Conservation (phyloP, 2,329 filamentous ascomycete genomes). For the Herpotrichia juniperi region DNA sequence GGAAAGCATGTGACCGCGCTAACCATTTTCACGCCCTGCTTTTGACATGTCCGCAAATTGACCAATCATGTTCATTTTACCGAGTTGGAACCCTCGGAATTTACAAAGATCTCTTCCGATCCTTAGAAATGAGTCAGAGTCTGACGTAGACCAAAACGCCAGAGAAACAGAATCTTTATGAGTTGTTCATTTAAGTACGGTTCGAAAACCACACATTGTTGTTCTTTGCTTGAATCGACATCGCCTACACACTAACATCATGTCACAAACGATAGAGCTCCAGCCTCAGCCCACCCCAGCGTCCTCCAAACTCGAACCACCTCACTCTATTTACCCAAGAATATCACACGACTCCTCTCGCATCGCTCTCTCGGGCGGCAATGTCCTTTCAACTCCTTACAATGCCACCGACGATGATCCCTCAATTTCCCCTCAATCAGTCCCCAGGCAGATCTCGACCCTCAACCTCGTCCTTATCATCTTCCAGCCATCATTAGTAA, state of each 20-base stretch:
- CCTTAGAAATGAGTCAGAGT: background rate
- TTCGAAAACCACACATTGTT: background rate
- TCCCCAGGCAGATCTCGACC: slow-evolving; percentile 7
- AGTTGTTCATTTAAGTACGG: background rate
- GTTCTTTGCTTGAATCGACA: background rate
- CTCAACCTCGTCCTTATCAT: slow-evolving; percentile 24
- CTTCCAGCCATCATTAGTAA: slow-evolving; percentile 30
- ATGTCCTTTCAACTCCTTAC: background rate
- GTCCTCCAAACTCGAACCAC: background rate
- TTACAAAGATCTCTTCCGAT: background rate
- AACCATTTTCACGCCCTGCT: background rate
- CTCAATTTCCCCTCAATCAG: background rate
- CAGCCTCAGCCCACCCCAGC: background rate
- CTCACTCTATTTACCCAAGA: background rate
- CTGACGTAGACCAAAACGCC: background rate
- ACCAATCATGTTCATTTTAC: background rate
- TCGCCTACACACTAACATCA: background rate
- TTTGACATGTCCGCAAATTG: background rate
- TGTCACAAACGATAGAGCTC: background rate
- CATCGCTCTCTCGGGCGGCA: background rate
- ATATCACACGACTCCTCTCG: background rate
- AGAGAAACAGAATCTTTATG: background rate
- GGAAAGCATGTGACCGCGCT: background rate
- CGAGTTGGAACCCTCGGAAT: background rate
- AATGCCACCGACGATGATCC: background rate